Evolutionary conservation across 305 asterid species (phyloP), one percentile per base, ranked within the genome.

Genomic region (Fraxinus velutina): DNA sequence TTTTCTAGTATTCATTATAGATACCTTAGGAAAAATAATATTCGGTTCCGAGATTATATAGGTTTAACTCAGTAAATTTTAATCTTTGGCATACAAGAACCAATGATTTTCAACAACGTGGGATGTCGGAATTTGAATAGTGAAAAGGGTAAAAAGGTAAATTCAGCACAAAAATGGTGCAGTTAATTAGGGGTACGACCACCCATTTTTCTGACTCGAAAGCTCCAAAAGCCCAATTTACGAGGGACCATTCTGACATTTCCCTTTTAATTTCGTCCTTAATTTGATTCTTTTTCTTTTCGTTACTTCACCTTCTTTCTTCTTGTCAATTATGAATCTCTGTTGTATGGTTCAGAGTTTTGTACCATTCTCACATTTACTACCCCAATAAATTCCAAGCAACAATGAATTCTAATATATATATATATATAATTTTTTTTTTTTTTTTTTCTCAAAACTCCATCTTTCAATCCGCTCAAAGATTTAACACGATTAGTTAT

Each of bases 161-260:
- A 79, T 66, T 10, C 36, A 27, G 57, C 2, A 4, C 2, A 50
- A 1, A 39, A 72, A 64, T 29, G 73, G 1, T 9, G 34, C 5
- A 72, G 84, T 81, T 87, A 86, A 84, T 87, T 82, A 71, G 70
- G 70, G 13, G 77, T 78, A 82, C 82, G 79, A 84, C 80, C 78
- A 50, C 44, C 30, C 66, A 9, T 27, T 29, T 19, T 57, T 70
- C 81, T 85, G 85, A 85, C 81, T 60, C 55, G 44, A 81, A 75
- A 37, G 52, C 86, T 86, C 86, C 80, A 75, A 57, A 10, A 7
- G 8, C 83, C 84, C 86, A 66, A 87, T 78, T 85, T 71, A 72
- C 81, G 37, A 80, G 84, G 60, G 21, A 50, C 60, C 21, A 50
- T 50, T 50, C 60, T 50, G 60, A 50, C 60, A 50, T 50, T 50